Evolutionary conservation across 169 alveolate genomes (phyloP).

Genomic region (Theileria parva): DNA sequence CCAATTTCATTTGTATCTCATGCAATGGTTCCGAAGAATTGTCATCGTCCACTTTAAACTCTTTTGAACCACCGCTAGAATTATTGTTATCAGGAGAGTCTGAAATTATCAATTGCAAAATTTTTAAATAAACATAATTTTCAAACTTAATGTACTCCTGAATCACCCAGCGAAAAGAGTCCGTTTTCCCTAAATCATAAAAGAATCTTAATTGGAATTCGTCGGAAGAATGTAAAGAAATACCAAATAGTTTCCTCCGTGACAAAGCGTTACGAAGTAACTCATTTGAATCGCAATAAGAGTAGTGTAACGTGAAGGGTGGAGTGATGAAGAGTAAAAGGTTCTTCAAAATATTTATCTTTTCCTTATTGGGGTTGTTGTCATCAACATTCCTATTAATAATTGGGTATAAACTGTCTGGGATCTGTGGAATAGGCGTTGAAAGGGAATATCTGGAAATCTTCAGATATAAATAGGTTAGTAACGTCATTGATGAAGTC

Average conservation of each 20-base stretch:
- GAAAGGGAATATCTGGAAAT: background rate
- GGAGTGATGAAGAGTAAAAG: slow-evolving; percentile 27
- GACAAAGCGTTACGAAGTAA: slow-evolving; percentile 29
- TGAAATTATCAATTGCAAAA: slow-evolving; percentile 19
- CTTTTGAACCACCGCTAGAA: background rate
- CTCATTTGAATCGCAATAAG: slow-evolving; percentile 28
- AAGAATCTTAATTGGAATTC: slow-evolving; percentile 29
- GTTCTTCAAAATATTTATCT: background rate
- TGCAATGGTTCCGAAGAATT: background rate
- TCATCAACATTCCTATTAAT: background rate
- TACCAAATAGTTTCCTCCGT: background rate
- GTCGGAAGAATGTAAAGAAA: slow-evolving; percentile 27
- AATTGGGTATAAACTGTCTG: background rate
- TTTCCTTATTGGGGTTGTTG: background rate
- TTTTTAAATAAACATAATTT: slow-evolving; percentile 49
- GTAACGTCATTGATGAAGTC: slow-evolving; percentile 16
- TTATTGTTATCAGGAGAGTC: background rate
- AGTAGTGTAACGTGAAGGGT: slow-evolving; percentile 29
- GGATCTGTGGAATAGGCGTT: background rate
- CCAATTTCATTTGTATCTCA: background rate
- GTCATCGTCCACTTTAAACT: background rate
- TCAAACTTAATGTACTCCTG: slow-evolving; percentile 57
- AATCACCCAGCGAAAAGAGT: slow-evolving; percentile 61
- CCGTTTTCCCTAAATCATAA: slow-evolving; percentile 53
- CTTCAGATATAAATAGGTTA: background rate